phyloP scores from a whole-genome alignment of 208 protist species.

The Crithidia fasciculata region DNA sequence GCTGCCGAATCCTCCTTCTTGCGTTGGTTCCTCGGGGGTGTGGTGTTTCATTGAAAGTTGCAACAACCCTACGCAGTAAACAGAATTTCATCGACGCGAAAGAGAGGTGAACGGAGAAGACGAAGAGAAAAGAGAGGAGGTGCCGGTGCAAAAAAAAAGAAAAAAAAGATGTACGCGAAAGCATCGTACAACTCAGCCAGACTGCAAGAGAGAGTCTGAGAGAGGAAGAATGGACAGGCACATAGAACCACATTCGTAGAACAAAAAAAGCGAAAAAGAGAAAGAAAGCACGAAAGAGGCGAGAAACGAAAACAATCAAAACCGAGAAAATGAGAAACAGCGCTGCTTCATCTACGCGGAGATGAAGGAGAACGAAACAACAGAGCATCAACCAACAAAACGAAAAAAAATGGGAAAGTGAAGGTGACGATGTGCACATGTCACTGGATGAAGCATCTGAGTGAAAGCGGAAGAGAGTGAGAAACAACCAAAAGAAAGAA shows the following conservation, averaged over 20 bases:
- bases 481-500: too few species aligned
- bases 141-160: constrained; percentile 3
- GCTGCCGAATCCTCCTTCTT: too few species aligned
- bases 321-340: neutral
- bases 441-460: too few species aligned
- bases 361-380: neutral
- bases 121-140: neutral
- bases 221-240: neutral
- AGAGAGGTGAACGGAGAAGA: neutral
- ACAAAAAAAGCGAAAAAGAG: neutral
- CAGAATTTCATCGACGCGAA: too few species aligned
- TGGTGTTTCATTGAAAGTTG: too few species aligned
- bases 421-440: too few species aligned
- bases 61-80: too few species aligned
- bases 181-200: neutral
- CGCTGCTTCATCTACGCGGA: neutral
- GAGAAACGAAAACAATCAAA: neutral
- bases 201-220: neutral
- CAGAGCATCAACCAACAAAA: too few species aligned
- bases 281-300: neutral
- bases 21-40: too few species aligned
- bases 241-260: neutral
- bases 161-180: constrained; percentile 4
- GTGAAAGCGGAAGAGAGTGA: too few species aligned
- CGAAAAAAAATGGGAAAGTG: too few species aligned